These are phyloP conservation scores for Arthroderma sp. DNA, from an alignment of 2,329 filamentous ascomycete genomes.

Conservation along the genomic window DNA sequence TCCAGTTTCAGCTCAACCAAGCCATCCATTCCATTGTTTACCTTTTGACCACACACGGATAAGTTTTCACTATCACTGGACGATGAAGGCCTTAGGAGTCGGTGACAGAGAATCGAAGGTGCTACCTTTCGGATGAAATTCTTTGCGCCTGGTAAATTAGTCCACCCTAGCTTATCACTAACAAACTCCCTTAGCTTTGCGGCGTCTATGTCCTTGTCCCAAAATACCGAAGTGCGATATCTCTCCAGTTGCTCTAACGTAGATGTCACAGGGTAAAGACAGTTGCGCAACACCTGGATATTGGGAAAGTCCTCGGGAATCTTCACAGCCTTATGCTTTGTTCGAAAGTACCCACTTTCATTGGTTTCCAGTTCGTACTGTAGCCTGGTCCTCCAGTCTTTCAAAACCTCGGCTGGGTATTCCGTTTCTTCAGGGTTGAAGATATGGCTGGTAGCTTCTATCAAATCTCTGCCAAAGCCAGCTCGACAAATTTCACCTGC, in stretches of 20 bases:
- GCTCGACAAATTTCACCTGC: constrained; percentile 83
- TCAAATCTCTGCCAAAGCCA: constrained; percentile 64
- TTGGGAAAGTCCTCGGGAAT: constrained; percentile 77
- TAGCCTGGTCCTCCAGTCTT: constrained; percentile 58
- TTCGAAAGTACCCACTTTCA: constrained; percentile 65
- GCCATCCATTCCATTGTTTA: constrained; percentile 61
- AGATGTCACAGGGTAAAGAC: constrained; percentile 77
- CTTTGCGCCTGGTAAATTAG: constrained; percentile 59
- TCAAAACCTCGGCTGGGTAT: constrained; percentile 45
- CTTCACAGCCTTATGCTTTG: constrained; percentile 56
- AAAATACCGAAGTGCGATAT: constrained; percentile 42
- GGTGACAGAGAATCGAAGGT: constrained; percentile 58
- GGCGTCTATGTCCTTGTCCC: constrained; percentile 53
- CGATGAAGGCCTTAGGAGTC: constrained; percentile 28
- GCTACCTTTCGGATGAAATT: constrained; percentile 75
- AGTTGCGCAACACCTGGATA: constrained; percentile 65
- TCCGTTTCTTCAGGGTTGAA: neutral
- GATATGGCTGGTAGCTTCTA: constrained; percentile 24
- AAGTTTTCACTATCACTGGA: constrained; percentile 24
- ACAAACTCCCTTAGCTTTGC: constrained; percentile 58
- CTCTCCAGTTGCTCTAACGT: constrained; percentile 41
- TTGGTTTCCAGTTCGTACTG: constrained; percentile 70
- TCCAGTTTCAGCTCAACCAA: constrained; percentile 66
- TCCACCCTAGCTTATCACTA: constrained; percentile 76
- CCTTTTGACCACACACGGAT: constrained; percentile 49